phyloP scores from a whole-genome alignment of 768 basidiomycete species.

The Omphalotus guepiniiformis region DNA sequence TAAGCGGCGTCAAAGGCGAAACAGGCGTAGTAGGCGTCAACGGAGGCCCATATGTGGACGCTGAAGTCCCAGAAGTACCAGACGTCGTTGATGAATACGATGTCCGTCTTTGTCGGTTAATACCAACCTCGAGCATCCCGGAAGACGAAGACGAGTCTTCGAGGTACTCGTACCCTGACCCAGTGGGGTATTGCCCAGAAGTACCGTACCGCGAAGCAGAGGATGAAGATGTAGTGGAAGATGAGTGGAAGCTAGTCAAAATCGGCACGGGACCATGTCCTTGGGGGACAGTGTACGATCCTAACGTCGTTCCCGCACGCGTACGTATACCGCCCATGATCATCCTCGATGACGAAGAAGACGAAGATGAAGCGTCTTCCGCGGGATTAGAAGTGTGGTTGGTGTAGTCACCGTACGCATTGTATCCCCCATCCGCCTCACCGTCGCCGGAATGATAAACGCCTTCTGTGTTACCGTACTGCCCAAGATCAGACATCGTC shows the following conservation, averaged over 20 bases:
- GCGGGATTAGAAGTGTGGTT: no score
- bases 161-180: background rate
- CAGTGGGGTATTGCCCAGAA: background rate
- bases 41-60: background rate
- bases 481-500: no score
- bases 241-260: background rate
- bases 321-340: constrained; percentile 7
- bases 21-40: background rate
- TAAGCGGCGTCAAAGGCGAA: constrained; percentile 1
- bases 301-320: constrained; percentile 2
- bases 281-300: background rate
- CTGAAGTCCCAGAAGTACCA: background rate
- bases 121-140: background rate
- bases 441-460: background rate
- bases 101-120: background rate
- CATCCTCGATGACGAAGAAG: no score
- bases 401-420: no score
- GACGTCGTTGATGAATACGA: background rate
- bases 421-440: background rate
- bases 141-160: background rate
- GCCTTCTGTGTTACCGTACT: no score
- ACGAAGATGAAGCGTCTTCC: no score
- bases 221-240: background rate
- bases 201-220: background rate
- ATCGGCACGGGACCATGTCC: background rate